Conservation (phyloP, 2,329 filamentous ascomycete genomes). For the Pseudogymnoascus sp. region DNA sequence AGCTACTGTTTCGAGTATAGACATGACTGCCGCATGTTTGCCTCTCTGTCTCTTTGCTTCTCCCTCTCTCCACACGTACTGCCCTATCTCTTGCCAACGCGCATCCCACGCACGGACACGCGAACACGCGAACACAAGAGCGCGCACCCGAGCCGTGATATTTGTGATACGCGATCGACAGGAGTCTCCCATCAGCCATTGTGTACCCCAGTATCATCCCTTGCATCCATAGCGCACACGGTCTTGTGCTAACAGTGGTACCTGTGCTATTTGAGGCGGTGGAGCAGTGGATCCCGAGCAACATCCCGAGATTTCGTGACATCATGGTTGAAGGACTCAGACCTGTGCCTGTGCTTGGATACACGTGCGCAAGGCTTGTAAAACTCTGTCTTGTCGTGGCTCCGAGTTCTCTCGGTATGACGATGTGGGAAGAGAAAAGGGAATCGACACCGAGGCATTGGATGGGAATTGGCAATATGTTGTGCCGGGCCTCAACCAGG, state of each 20-base stretch:
- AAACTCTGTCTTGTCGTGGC: not conserved
- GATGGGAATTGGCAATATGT: not conserved
- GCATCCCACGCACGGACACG: not conserved
- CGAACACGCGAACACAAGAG: not conserved
- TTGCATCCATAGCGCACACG: not conserved
- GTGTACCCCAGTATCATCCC: not conserved
- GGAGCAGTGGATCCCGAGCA: not conserved
- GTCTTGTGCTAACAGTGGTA: not conserved
- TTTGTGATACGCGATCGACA: slow-evolving; percentile 9
- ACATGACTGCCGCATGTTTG: not conserved
- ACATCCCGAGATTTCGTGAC: not conserved
- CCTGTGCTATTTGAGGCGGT: not conserved
- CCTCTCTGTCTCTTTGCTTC: not conserved
- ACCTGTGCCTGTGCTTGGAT: not conserved
- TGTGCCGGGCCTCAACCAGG: not conserved
- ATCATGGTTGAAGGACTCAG: not conserved
- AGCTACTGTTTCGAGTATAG: not conserved
- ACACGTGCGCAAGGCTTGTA: not conserved
- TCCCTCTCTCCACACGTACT: not conserved
- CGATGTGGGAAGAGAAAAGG: not conserved
- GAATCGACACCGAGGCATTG: not conserved
- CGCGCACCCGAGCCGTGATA: not conserved
- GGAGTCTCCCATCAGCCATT: not conserved
- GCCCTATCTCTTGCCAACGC: not conserved
- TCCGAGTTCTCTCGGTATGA: not conserved